A percentile compares a stretch with the other conserved stretches of the same genome.
These are phyloP conservation scores for Hippophae tibetana DNA, from an alignment of 306 rosid species.

Conservation along the genomic window DNA sequence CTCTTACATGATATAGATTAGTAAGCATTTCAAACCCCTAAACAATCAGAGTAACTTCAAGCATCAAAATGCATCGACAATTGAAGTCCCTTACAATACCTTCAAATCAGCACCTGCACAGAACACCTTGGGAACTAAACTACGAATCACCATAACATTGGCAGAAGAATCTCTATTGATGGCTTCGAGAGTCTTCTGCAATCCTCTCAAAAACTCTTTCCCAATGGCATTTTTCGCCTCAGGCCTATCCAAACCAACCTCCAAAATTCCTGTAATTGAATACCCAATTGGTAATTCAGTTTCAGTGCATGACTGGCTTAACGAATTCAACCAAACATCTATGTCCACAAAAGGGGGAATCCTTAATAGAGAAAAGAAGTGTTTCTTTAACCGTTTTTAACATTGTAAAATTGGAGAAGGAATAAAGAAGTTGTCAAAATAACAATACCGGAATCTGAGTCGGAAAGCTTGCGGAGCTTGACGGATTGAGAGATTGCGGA, in stretches of 20 bases:
- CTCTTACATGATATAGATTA: too few relatives aligned
- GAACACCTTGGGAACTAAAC: conserved; percentile 62
- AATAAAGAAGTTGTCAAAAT: neutral
- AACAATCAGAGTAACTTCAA: neutral
- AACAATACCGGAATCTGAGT: conserved; percentile 52
- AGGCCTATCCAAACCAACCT: conserved; percentile 62
- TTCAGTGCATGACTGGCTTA: neutral
- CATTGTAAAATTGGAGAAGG: neutral
- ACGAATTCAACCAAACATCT: neutral
- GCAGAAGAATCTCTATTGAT: conserved; percentile 40
- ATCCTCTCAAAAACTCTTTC: conserved; percentile 55
- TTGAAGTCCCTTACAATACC: conserved; percentile 17
- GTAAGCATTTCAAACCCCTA: neutral
- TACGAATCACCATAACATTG: conserved; percentile 56
- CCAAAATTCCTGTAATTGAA: conserved; percentile 48
- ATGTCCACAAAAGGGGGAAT: neutral
- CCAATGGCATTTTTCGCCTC: conserved; percentile 75
- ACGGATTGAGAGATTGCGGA: conserved; percentile 43
- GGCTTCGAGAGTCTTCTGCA: conserved; percentile 42
- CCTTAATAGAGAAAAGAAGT: neutral
- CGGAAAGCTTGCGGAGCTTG: conserved; percentile 46
- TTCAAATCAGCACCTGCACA: conserved; percentile 74
- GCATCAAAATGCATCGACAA: neutral
- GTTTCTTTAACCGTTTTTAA: neutral
- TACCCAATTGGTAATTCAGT: neutral